Base-by-base conservation (phyloP, 2,329 filamentous ascomycete species). In the Stagonosporopsis tanaceti region DNA sequence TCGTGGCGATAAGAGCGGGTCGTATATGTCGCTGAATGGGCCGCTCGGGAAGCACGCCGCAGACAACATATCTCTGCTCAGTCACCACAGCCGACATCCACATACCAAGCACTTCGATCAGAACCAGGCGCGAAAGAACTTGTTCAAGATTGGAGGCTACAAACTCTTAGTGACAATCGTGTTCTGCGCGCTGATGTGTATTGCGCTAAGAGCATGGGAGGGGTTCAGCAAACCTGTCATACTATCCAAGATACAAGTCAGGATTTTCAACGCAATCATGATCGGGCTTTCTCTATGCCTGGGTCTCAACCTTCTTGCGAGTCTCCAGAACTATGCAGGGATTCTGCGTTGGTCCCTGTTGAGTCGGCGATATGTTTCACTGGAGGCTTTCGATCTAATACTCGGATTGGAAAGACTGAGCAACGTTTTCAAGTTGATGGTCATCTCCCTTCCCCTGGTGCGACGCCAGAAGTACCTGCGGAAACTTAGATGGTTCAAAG, bases 331-430 rank as follows among this genome's bases (percentile, higher is more conserved):
- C 37, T 76, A 75, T 37, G 73, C 72, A 1, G 63, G 66, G 8
- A 69, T 71, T 44, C 66, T 76, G 17, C 67, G 72, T 15, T 76
- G 74, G 74, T 70, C 69, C 1, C 59, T 76, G n/a, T 59, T 76
- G 20, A 68, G 70, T 0, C 64, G 63, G 32, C 65, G 69, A 27
- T 76, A 72, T 28, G 65, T 75, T 22, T 72, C 65, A 11, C 53
- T 76, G 11, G 73, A 76, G 39, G 64, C 67, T 1, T 76, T 75
- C 32, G 74, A 75, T 40, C 62, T 76, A 24, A 74, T 76, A 25
- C 62, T 75, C 6, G 69, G 72, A 7, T 47, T 73, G 1, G 63
- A 67, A 22, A 69, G 69, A 12, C 62, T 75, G 6, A 69, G 70
- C 20, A 74, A 73, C 17, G 68, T 76, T 17, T 61, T 62, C 2